Percentiles rank a stretch among this genome's conserved stretches.
These are phyloP conservation scores for Tetrahymena malaccensis DNA, from an alignment of 73 alveolate species.

Conservation along the genomic window DNA sequence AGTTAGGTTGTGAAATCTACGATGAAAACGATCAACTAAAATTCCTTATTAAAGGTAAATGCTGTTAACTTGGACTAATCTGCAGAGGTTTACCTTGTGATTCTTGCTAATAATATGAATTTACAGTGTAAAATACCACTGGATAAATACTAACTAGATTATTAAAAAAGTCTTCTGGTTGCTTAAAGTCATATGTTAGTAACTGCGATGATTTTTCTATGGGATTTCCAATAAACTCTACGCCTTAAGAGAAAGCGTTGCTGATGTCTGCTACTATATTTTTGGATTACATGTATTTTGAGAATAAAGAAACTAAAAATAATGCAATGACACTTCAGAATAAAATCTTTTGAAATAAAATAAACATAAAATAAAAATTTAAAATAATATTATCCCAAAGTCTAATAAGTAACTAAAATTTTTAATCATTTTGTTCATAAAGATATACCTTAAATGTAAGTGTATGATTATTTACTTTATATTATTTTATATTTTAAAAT, in stretches of 20 bases:
- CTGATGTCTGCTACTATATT: neutral
- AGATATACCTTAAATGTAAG: no score
- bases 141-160: neutral
- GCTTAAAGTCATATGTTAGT: neutral
- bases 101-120: neutral
- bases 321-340: no score
- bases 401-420: no score
- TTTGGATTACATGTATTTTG: neutral
- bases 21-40: neutral
- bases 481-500: no score
- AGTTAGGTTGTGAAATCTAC: neutral
- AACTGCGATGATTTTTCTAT: neutral
- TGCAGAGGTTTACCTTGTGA: neutral
- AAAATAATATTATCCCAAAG: no score
- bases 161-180: neutral
- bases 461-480: no score
- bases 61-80: neutral
- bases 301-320: neutral
- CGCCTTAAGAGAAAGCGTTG: neutral
- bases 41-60: neutral
- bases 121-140: neutral
- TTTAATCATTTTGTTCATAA: no score
- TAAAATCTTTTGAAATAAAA: neutral
- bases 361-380: no score
- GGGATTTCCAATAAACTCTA: neutral